Evolutionary conservation across 306 rosid genomes (phyloP), one percentile per base, ranked within the genome.

Genomic region (Boehmeria nivea): DNA sequence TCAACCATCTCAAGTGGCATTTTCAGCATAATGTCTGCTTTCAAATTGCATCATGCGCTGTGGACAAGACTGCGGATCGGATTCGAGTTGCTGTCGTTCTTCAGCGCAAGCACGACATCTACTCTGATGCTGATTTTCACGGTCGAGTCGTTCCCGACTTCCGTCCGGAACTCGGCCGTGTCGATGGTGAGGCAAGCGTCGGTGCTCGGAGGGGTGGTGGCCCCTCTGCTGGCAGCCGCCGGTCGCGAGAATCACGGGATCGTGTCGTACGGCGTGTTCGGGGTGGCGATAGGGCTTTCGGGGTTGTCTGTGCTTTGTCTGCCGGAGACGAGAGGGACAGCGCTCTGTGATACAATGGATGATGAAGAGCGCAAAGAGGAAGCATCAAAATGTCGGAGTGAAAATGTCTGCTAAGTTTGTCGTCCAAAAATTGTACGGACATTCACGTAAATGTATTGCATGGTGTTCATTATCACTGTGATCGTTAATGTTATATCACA

Each of bases 181-280:
- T 59, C 95, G 1, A 54, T 86, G 80, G 81, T 75, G 39, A 73
- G 91, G 60, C 83, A 78, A n/a, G 91, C 90, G 12, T 28, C 71
- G 67, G 90, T 83, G 66, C 11, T 86, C 10, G 95, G 89, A 1
- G 89, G 87, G 0, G 72, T 67, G 18, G 60, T 82, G 7, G 57
- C 83, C 39, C 85, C 95, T 3, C 2, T 71, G 51, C 23, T 83
- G 39, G 80, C 83, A 0, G 76, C 78, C 0, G 78, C 80, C 0
- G 88, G 87, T 3, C 73, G 85, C 27, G 31, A 28, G 13, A 3
- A 7, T 9, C 6, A 64, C 7, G 68, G 66, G 51, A 8, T n/a
- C n/a, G 20, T 80, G 37, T 14, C 91, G 3, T 86, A 66, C 60
- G 83, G 77, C 9, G 78, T 86, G 43, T 83, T 86, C 51, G 91